Percentiles rank a stretch among this genome's conserved stretches.
Conservation (phyloP, 805 yeast species). For the Metschnikowia bowlesiae region DNA sequence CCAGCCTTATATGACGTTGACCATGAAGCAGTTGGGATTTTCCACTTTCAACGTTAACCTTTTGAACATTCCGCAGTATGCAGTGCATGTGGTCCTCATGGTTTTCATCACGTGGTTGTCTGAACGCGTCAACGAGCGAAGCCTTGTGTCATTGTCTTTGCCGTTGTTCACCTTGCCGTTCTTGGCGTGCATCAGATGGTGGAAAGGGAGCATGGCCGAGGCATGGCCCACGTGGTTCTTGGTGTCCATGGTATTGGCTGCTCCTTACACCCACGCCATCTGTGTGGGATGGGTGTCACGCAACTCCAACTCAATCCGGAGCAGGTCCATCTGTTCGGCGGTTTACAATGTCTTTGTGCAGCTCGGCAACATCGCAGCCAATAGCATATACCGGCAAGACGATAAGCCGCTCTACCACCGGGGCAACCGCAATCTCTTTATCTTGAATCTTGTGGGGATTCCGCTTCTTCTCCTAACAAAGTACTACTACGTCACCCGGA, state of each 20-base stretch:
- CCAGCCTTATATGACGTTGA: slow-evolving; percentile 43
- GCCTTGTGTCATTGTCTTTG: slow-evolving; percentile 18
- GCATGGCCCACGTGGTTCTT: slow-evolving; percentile 42
- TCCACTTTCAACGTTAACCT: slow-evolving; percentile 49
- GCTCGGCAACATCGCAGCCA: slow-evolving; percentile 48
- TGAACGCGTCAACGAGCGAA: slow-evolving; percentile 20
- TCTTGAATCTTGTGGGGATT: slow-evolving; percentile 25
- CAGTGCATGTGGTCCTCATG: slow-evolving; percentile 22
- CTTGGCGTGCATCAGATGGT: slow-evolving; percentile 34
- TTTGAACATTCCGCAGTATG: slow-evolving; percentile 47
- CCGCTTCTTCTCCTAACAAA: slow-evolving; percentile 25
- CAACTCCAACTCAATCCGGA: slow-evolving; percentile 58
- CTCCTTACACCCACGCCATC: slow-evolving; percentile 51
- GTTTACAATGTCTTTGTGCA: slow-evolving; percentile 63
- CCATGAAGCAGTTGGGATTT: slow-evolving; percentile 48
- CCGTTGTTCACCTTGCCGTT: slow-evolving; percentile 27
- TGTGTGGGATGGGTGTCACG: slow-evolving; percentile 58
- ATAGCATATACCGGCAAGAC: slow-evolving; percentile 52
- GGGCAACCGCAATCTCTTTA: slow-evolving; percentile 46
- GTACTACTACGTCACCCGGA: slow-evolving; percentile 38
- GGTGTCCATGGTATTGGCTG: slow-evolving; percentile 35
- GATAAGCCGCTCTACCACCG: slow-evolving; percentile 58
- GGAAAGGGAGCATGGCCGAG: slow-evolving; percentile 37
- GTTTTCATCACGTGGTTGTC: slow-evolving; percentile 22
- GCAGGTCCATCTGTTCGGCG: slow-evolving; percentile 63